These are phyloP conservation scores for Dryas integrifolia DNA, from an alignment of 331 rosid genomes.

Conservation along the genomic window DNA sequence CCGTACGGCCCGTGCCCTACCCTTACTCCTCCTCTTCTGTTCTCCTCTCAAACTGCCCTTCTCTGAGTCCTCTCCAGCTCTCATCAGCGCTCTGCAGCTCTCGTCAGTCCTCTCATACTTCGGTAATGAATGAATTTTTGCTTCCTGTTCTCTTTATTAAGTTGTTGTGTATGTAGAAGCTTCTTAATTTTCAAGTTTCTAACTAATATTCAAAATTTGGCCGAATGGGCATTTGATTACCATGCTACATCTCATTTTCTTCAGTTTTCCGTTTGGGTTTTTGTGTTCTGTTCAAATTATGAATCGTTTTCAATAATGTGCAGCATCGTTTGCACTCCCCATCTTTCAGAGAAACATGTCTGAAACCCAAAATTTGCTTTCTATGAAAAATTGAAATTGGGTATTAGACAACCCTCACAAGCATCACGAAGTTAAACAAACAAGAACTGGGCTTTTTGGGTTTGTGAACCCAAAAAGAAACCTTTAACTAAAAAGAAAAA, in stretches of 20 bases:
- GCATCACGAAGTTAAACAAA: neutral
- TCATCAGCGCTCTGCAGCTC: no score
- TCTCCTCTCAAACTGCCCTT: no score
- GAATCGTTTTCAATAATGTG: neutral
- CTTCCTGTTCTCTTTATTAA: neutral
- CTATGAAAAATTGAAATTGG: neutral
- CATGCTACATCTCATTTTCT: neutral
- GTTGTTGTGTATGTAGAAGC: neutral
- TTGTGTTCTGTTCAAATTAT: neutral
- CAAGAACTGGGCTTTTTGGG: neutral
- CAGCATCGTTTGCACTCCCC: neutral
- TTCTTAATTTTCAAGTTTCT: neutral
- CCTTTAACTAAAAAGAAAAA: neutral
- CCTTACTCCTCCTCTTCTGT: neutral
- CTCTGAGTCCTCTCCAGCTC: no score
- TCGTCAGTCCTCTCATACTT: neutral
- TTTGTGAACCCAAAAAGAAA: neutral
- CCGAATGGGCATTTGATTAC: conserved; percentile 4
- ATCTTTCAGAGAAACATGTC: neutral
- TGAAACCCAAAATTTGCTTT: neutral
- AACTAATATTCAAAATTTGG: neutral
- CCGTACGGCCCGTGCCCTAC: neutral
- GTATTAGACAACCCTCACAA: neutral
- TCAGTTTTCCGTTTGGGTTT: neutral
- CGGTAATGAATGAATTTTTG: neutral